A percentile compares a stretch with the other conserved stretches of the same genome.
Evolutionary conservation across 371 early-diverging fungal species (phyloP).

Genomic region (Mucor circinelloides): DNA sequence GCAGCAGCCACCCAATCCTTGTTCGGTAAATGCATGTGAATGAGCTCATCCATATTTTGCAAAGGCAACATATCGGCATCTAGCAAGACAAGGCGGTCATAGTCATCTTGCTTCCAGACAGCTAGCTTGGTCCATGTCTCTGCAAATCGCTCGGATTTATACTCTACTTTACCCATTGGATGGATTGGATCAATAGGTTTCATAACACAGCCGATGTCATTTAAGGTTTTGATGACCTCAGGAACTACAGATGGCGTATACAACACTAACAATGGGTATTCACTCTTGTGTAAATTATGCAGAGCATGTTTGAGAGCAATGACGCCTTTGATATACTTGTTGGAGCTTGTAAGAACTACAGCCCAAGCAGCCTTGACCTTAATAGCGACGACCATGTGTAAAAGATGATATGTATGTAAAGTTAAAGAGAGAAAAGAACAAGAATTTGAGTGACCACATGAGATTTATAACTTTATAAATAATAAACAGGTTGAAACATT

Average conservation of each 20-base stretch:
- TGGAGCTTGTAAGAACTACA: constrained; percentile 68
- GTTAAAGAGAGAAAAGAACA: not conserved
- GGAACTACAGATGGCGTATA: constrained; percentile 60
- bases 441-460: not conserved
- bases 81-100: constrained; percentile 70
- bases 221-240: constrained; percentile 48
- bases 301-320: constrained; percentile 78
- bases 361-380: constrained; percentile 54
- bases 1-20: constrained; percentile 44
- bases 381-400: constrained; percentile 10
- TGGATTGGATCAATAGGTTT: constrained; percentile 68
- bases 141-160: constrained; percentile 35
- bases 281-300: constrained; percentile 59
- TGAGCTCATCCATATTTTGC: constrained; percentile 78
- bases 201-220: constrained; percentile 66
- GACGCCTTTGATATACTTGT: constrained; percentile 81
- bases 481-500: not conserved
- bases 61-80: constrained; percentile 89
- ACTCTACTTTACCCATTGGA: constrained; percentile 70
- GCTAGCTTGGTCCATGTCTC: constrained; percentile 88
- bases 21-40: constrained; percentile 27
- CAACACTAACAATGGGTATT: constrained; percentile 67
- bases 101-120: constrained; percentile 72
- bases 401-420: not conserved
- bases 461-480: not conserved